Evolutionary conservation across 305 asterid species (phyloP), one percentile per base, ranked within the genome.

Genomic region (Rubia peregrina): DNA sequence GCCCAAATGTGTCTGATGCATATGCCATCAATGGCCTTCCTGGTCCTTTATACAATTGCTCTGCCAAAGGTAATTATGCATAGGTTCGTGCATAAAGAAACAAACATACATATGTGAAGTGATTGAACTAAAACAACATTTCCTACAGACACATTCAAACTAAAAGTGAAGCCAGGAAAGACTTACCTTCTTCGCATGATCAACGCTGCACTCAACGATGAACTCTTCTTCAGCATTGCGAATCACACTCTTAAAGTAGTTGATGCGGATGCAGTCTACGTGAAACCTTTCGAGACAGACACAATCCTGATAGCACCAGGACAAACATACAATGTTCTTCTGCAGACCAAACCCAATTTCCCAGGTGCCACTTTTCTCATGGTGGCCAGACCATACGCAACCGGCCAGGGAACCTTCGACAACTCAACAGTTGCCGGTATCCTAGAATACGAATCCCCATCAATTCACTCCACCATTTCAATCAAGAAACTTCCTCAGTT

Each of bases 181-280:
- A 86, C 89, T 0, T 88, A 88, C 69, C 90, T 89, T 71, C 93
- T 89, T 40, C 90, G 93, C 0, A 69, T 89, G 65, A 73, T 88
- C 87, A 90, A 88, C 62, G 91, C 91, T 49, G 95, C 95, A 70
- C 91, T 90, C 19, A 90, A 90, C 68, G 95, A 90, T 26, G 95
- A 90, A 74, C 88, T 90, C 21, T 90, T 88, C 82, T 90, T 88
- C 71, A 85, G 93, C 49, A 76, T 87, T 56, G 91, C 96, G 1
- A 84, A 85, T 73, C 96, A 89, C 75, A 83, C 74, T 53, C 86
- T 89, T 19, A 83, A 65, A 5, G 75, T 84, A 2, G 88, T 86
- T 8, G 88, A 86, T n/a, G 83, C 78, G 0, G 91, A 84, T 60
- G 89, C 89, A 16, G 38, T 86, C 42, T 86, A 86, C 73, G 84